Percentiles rank a stretch among this genome's conserved stretches.
Conservation (phyloP, 2,329 filamentous ascomycete genomes). For the Juglanconis juglandina region DNA sequence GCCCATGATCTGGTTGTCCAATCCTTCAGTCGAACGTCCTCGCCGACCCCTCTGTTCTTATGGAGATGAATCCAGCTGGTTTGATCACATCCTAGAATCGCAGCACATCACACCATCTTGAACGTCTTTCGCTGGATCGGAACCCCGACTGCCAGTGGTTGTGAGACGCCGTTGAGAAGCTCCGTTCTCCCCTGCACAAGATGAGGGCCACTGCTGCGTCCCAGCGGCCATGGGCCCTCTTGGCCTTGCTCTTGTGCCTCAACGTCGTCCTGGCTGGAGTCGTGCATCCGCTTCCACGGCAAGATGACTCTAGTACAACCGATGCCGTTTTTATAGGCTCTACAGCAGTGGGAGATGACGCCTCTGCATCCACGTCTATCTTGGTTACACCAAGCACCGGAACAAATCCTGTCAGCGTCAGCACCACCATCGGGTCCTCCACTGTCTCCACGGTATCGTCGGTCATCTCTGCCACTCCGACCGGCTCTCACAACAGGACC, state of each 20-base stretch:
- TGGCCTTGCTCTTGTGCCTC: conserved; percentile 12
- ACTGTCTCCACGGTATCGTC: neutral
- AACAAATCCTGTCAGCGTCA: neutral
- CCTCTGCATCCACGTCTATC: conserved; percentile 2
- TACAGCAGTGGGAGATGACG: conserved; percentile 2
- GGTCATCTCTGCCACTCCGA: conserved; percentile 1
- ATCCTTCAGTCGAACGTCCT: no score
- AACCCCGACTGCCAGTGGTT: neutral
- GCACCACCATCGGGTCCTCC: neutral
- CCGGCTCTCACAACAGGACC: conserved; percentile 5
- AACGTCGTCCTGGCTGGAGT: conserved; percentile 12
- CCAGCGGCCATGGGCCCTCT: conserved; percentile 2
- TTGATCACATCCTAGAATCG: neutral
- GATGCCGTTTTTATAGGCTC: neutral
- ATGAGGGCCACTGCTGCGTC: conserved; percentile 7
- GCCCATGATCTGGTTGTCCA: neutral
- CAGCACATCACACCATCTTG: neutral
- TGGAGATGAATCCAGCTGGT: conserved; percentile 7
- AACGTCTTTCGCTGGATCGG: neutral
- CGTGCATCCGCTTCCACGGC: conserved; percentile 14
- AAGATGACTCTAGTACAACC: neutral
- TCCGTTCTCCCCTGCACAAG: neutral
- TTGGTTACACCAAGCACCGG: neutral
- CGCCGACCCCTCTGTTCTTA: neutral
- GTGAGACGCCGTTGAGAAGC: neutral